A percentile compares a stretch with the other conserved stretches of the same genome.
phyloP scores from a whole-genome alignment of 306 rosid genomes.

The Morella rubra region DNA sequence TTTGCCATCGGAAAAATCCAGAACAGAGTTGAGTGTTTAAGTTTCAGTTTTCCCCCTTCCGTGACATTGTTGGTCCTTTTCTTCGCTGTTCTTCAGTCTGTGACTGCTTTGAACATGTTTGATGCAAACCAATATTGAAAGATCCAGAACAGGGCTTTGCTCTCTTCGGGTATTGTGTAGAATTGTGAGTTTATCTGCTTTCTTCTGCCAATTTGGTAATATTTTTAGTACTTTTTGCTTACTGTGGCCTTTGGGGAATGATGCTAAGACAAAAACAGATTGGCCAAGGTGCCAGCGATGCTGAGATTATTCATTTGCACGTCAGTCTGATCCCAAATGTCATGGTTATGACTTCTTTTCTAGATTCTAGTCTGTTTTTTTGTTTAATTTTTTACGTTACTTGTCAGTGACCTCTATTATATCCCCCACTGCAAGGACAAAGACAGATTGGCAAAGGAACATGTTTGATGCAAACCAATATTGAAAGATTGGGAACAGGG shows the following conservation, averaged over 20 bases:
- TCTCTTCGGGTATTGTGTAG: background rate
- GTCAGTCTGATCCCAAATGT: no score
- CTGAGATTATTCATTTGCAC: background rate
- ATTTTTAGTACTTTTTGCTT: background rate
- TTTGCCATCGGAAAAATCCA: no score
- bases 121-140: background rate
- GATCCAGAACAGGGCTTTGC: background rate
- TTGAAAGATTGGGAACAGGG: background rate
- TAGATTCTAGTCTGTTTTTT: no score
- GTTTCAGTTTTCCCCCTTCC: background rate
- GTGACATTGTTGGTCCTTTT: background rate
- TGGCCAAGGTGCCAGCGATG: conserved; percentile 12
- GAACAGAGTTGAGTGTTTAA: no score
- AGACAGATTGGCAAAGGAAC: background rate
- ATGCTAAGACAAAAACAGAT: background rate
- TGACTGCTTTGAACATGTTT: background rate
- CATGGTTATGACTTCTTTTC: no score
- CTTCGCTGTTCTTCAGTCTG: background rate
- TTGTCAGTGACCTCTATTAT: no score
- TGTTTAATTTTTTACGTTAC: no score
- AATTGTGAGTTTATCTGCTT: background rate
- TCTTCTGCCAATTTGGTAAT: background rate
- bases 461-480: background rate
- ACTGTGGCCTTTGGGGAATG: conserved; percentile 11
- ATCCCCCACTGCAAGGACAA: no score